phyloP scores from a whole-genome alignment of 495 filamentous ascomycete genomes.

The Hypoxylon trugodes region DNA sequence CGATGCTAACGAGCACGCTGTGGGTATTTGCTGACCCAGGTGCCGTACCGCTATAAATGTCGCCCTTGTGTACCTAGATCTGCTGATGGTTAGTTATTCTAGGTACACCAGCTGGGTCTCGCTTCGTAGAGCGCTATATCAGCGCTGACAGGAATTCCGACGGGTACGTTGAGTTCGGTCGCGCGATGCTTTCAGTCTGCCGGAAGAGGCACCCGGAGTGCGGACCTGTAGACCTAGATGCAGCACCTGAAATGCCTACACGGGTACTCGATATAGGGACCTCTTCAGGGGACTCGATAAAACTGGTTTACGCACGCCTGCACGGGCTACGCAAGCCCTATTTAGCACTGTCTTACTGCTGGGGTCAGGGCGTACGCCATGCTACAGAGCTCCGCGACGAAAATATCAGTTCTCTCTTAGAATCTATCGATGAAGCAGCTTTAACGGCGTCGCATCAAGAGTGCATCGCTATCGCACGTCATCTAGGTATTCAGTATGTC shows the following conservation, averaged over 20 bases:
- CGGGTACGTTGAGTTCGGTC: constrained; percentile 20
- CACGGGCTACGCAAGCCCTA: constrained; percentile 20
- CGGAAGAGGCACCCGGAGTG: constrained; percentile 22
- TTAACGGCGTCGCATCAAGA: constrained; percentile 35
- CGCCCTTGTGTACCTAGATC: not conserved
- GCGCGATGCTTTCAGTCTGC: not conserved
- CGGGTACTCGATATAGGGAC: constrained; percentile 32
- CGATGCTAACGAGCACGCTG: not conserved
- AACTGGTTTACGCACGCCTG: constrained; percentile 7
- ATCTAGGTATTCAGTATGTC: constrained; percentile 39
- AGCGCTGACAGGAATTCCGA: constrained; percentile 6
- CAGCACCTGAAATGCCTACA: constrained; percentile 31
- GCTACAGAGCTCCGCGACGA: constrained; percentile 16
- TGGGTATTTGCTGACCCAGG: constrained; percentile 31
- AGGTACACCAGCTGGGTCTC: constrained; percentile 23
- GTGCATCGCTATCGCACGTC: constrained; percentile 32
- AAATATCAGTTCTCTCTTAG: constrained; percentile 21
- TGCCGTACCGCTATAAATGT: not conserved
- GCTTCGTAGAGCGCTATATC: constrained; percentile 14
- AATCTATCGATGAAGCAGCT: constrained; percentile 25
- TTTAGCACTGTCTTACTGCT: constrained; percentile 38
- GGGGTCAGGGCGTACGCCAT: constrained; percentile 32
- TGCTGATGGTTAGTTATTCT: not conserved
- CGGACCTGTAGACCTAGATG: not conserved
- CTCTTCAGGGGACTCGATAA: constrained; percentile 3